phyloP scores from a whole-genome alignment of 2,329 filamentous ascomycete species.

The Pestalotiopsis sp. region DNA sequence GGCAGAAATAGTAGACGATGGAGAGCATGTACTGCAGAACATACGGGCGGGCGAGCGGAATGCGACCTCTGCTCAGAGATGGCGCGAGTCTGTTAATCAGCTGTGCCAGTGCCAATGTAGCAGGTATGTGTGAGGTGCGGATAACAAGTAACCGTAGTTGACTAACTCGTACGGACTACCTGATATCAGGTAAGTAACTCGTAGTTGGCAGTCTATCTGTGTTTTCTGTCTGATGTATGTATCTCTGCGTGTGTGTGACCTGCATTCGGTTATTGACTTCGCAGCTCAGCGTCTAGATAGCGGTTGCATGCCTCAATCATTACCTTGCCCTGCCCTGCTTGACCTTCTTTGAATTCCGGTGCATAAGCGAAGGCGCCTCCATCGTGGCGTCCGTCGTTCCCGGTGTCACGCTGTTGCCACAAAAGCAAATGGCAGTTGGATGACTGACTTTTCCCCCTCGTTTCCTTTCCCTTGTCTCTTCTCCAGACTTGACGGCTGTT shows the following conservation, averaged over 20 bases:
- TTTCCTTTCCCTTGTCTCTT: background rate
- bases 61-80: background rate
- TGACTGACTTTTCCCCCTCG: background rate
- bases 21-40: background rate
- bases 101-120: background rate
- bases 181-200: too few species aligned
- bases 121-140: background rate
- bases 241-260: background rate
- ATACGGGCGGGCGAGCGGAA: background rate
- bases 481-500: background rate
- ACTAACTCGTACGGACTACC: too few species aligned
- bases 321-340: background rate
- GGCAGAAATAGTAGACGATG: background rate
- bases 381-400: background rate
- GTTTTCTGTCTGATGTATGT: too few species aligned
- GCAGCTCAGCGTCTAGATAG: background rate
- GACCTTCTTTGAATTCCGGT: background rate
- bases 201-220: too few species aligned
- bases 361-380: constrained; percentile 7
- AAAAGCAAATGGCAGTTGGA: too few species aligned
- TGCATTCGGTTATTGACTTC: background rate
- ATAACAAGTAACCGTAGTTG: too few species aligned
- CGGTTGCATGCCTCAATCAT: background rate
- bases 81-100: background rate
- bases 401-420: background rate